Evolutionary conservation across 495 filamentous ascomycete genomes (phyloP), one percentile per base, ranked within the genome.

Genomic region (Talaromyces trachyspermus): DNA sequence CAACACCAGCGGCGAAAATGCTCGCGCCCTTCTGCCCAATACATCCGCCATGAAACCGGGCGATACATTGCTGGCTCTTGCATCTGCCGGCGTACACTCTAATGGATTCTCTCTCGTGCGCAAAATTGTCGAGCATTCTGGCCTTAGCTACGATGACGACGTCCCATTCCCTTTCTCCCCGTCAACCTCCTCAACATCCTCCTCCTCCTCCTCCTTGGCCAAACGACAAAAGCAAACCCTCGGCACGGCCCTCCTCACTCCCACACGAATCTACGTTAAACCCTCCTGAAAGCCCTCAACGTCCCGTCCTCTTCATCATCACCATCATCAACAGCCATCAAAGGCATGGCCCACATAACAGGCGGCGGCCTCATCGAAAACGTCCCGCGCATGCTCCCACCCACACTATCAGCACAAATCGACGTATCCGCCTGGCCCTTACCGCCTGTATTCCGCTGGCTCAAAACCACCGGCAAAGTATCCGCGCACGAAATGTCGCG

Each of bases 81-180:
- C 76, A 22, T 92, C 86, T 18, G 86, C 79, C 27, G 92, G 92
- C 27, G 78, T 84, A 0, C 92, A 97, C 64, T 95, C 88, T 6
- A 98, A 98, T 65, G 92, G 92, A 29, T 98, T 90, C 75, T 95
- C 88, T 0, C 81, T 98, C 29, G 80, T 96, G 30, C 86, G 91
- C 49, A 86, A 85, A 64, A 87, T 97, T 55, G 71, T 97, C 53
- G 80, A 84, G 49, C 74, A 73, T 33, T 70, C 80, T 19, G 79
- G 80, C n/a, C 64, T 97, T 7, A 59, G 57, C 48, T 95, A 86
- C 70, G 67, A 69, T 4, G 78, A 83, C 52, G 56, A 73, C 1
- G 83, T 86, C 2, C 92, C 92, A 15, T 97, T 95, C 59, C 66
- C 75, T 9, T 50, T 30, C 30, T 33, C 48, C n/a, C 59, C 60